These are phyloP conservation scores for Colletotrichum cereale DNA, from an alignment of 2,329 filamentous ascomycete genomes.

Conservation along the genomic window DNA sequence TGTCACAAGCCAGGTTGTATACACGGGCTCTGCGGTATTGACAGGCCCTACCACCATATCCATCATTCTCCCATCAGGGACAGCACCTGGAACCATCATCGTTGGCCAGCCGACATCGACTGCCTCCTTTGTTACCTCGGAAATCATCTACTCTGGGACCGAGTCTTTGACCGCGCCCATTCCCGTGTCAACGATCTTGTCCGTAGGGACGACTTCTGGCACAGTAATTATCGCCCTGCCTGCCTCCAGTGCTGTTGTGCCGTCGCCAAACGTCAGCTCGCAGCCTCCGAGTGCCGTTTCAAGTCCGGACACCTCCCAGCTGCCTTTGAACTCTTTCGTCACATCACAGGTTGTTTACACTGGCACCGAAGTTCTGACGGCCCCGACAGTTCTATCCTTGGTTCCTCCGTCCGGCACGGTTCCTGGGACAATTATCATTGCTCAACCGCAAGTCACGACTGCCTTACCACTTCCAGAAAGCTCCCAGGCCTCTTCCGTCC, in stretches of 20 bases:
- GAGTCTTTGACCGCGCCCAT: background rate
- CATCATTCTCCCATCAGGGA: background rate
- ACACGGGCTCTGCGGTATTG: background rate
- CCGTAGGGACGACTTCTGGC: slow-evolving; percentile 19
- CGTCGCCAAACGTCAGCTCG: background rate
- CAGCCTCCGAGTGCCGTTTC: background rate
- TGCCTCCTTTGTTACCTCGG: background rate
- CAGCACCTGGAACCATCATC: background rate
- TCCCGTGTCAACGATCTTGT: slow-evolving; percentile 9
- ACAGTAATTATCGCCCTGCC: slow-evolving; percentile 23
- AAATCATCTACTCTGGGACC: background rate
- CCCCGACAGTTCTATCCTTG: background rate
- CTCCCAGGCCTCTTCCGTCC: background rate
- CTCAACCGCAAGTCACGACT: background rate
- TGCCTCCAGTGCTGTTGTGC: background rate
- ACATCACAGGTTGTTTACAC: slow-evolving; percentile 21
- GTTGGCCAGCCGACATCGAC: background rate
- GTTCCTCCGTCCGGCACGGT: background rate
- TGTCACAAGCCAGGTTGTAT: background rate
- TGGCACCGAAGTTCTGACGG: background rate
- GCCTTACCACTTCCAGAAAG: no score
- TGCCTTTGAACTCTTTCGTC: slow-evolving; percentile 1
- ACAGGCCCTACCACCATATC: background rate
- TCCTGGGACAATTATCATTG: background rate
- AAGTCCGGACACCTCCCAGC: background rate